These are phyloP conservation scores for Volvox africanus DNA, from an alignment of 139 green algal species.

Conservation along the genomic window DNA sequence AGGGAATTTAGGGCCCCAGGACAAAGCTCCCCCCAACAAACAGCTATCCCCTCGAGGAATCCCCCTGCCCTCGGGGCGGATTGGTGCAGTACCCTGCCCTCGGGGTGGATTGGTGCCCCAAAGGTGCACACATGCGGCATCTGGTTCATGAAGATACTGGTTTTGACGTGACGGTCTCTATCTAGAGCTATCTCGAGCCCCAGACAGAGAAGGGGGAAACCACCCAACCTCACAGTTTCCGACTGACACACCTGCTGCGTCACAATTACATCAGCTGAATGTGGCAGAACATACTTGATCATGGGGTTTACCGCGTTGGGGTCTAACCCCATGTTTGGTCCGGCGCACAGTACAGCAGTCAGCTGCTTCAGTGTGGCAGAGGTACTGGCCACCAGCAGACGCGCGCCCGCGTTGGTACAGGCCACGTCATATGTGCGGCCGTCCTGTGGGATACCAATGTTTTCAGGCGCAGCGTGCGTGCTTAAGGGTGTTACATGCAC, in stretches of 20 bases:
- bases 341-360: background rate
- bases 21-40: too few species aligned
- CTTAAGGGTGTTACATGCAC: too few species aligned
- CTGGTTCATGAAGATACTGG: too few species aligned
- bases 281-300: background rate
- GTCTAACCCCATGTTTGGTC: background rate
- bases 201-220: background rate
- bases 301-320: background rate
- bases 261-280: background rate
- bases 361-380: background rate
- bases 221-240: background rate
- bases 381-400: background rate
- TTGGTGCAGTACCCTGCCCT: too few species aligned
- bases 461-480: too few species aligned
- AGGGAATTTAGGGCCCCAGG: too few species aligned
- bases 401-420: conserved; percentile 1
- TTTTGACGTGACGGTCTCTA: too few species aligned
- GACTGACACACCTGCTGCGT: background rate
- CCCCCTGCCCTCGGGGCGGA: too few species aligned
- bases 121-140: too few species aligned
- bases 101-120: too few species aligned
- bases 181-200: background rate
- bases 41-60: too few species aligned
- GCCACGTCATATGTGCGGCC: background rate
- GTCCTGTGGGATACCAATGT: background rate